Percentiles rank a stretch among this genome's conserved stretches.
phyloP scores from a whole-genome alignment of 2,329 filamentous ascomycete species.

The Fusarium sp. region DNA sequence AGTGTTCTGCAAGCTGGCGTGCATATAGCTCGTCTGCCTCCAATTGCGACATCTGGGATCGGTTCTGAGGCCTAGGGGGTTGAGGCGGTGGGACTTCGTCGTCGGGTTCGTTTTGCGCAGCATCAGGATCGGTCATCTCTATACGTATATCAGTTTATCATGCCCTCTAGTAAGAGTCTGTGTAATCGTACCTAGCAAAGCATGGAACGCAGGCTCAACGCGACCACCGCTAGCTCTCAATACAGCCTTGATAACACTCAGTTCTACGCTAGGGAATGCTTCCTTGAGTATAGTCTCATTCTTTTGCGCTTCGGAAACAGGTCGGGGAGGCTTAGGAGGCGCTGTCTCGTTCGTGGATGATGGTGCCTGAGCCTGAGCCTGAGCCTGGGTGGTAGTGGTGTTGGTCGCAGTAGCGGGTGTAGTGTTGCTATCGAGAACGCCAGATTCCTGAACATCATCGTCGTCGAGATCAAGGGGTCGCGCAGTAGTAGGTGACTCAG shows the following conservation, averaged over 20 bases:
- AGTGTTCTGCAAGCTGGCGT: conserved; percentile 91
- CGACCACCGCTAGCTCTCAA: conserved; percentile 85
- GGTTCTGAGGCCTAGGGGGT: conserved; percentile 78
- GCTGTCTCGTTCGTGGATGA: conserved; percentile 54
- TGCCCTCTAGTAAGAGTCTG: not conserved
- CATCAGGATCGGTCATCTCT: conserved; percentile 85
- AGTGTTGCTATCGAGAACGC: conserved; percentile 53
- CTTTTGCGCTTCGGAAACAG: conserved; percentile 82
- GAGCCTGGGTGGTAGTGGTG: conserved; percentile 36
- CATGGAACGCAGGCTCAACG: conserved; percentile 95
- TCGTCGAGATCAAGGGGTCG: conserved; percentile 75
- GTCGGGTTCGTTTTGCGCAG: conserved; percentile 63
- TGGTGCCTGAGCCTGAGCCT: not conserved
- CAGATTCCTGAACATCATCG: conserved; percentile 73
- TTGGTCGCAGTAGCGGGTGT: conserved; percentile 41
- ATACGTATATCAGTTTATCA: conserved; percentile 18
- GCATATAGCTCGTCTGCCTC: conserved; percentile 93
- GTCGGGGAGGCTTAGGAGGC: conserved; percentile 87
- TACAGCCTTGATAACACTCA: conserved; percentile 84
- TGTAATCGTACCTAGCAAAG: conserved; percentile 74
- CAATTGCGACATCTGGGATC: conserved; percentile 77
- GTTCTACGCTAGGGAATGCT: conserved; percentile 88
- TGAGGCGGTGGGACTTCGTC: conserved; percentile 73
- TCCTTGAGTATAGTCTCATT: conserved; percentile 90
- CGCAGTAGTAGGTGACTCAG: conserved; percentile 74